phyloP scores from a whole-genome alignment of 345 rosid species.

The Combretum micranthum region DNA sequence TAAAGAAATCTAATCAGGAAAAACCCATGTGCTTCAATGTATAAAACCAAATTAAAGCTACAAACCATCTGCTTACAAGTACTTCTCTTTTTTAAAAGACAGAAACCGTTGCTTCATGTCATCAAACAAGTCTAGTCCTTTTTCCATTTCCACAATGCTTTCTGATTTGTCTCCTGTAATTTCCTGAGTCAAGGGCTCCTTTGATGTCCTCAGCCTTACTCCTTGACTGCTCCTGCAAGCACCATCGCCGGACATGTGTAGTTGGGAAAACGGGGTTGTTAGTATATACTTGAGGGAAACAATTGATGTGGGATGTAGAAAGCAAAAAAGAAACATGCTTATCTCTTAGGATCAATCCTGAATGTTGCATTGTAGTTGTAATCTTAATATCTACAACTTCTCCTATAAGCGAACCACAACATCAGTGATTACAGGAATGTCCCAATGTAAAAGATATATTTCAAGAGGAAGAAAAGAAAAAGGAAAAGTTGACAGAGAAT shows the following conservation, averaged over 20 bases:
- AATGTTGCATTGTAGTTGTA: conserved; percentile 24
- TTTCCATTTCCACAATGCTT: conserved; percentile 22
- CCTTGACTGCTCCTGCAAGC: conserved; percentile 30
- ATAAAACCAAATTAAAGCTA: conserved; percentile 6
- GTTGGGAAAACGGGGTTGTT: conserved; percentile 6
- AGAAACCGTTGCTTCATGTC: conserved; percentile 66
- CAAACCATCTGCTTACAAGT: conserved; percentile 44
- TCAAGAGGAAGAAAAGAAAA: too few species aligned
- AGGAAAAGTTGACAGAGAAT: background rate
- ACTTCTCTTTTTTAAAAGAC: conserved; percentile 59
- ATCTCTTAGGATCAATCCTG: conserved; percentile 28
- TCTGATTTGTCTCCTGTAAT: conserved; percentile 23
- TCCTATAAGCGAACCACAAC: conserved; percentile 26
- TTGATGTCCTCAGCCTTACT: conserved; percentile 30
- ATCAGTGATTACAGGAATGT: conserved; percentile 12
- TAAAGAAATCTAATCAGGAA: conserved; percentile 8
- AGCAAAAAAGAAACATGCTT: conserved; percentile 22
- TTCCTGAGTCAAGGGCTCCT: conserved; percentile 32
- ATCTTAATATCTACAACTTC: conserved; percentile 22
- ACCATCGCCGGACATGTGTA: conserved; percentile 8
- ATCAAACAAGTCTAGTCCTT: conserved; percentile 30
- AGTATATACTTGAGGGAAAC: conserved; percentile 2
- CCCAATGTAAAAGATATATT: background rate
- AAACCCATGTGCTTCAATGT: conserved; percentile 3
- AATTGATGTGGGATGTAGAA: background rate